Base-by-base conservation (phyloP, 768 basidiomycete species). In the Tylopilus intermedius region DNA sequence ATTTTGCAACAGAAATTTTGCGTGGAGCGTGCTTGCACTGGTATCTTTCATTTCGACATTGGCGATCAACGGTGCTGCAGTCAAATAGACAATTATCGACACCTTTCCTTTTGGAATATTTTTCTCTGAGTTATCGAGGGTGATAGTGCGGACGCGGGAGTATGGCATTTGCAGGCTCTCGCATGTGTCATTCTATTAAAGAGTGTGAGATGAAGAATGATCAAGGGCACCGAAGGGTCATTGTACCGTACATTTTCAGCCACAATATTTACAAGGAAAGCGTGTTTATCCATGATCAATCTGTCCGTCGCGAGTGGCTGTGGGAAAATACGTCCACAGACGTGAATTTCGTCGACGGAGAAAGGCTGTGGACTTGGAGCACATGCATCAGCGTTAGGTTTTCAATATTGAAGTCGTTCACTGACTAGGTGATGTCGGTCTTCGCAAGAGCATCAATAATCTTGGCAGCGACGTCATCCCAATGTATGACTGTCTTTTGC, bases 291-390 rank as follows among this genome's bases (percentile, higher is more conserved):
- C 45, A 81, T 62, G 58, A 79, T 80, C 44, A 86, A 56, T 27
- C 77, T 71, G 51, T 79, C 77, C 0, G 74, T 63, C 2, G 64
- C 61, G 45, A 73, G 72, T 38, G 71, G 58, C 48, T 70, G 70
- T 22, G 67, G 70, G 39, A 70, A 71, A 29, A 63, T 49, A 30
- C 46, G 54, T 30, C 66, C 72, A 50, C 72, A 71, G 9, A 76
- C 63, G 8, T 58, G 54, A 53, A 83, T 71, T 41, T 73, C 65
- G 10, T 66, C 62, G 14, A 76, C 67, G 35, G 71, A 64, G 56
- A 86, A 84, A 10, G 82, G 79, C 52, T 86, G 84, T 10, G 84
- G 83, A 56, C 84, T 86, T 45, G 1, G 21, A 50, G 54, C 26
- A 49, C 33, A 33, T 18, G 27, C 10, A 47, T 63, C 41, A 46